Conservation (phyloP, 495 filamentous ascomycete species). For the Extremus antarcticus region DNA sequence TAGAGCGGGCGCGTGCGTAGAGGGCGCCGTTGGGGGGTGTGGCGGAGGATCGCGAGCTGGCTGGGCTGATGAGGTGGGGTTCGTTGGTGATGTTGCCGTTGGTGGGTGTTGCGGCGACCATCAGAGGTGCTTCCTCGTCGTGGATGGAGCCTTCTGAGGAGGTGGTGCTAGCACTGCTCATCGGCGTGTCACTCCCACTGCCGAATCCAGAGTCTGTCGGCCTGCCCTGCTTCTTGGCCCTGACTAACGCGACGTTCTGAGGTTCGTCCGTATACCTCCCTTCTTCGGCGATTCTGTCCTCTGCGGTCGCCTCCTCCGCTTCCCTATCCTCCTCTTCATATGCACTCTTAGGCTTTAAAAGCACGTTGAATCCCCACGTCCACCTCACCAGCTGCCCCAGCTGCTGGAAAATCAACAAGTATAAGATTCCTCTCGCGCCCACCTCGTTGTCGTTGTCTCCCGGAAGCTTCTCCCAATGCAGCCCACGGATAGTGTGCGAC, state of each 20-base stretch:
- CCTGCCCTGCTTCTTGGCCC: conserved; percentile 32
- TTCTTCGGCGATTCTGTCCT: conserved; percentile 13
- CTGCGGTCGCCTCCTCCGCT: background rate
- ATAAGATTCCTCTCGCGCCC: conserved; percentile 83
- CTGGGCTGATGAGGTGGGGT: conserved; percentile 16
- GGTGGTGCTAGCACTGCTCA: conserved; percentile 4
- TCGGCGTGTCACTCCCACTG: conserved; percentile 20
- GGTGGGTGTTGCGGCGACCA: conserved; percentile 36
- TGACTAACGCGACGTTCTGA: conserved; percentile 13
- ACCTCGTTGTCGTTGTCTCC: conserved; percentile 94
- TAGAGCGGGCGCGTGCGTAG: conserved; percentile 13
- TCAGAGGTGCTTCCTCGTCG: conserved; percentile 9
- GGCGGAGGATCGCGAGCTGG: background rate
- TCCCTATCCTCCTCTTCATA: conserved; percentile 43
- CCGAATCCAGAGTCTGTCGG: conserved; percentile 21
- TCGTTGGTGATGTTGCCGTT: conserved; percentile 28
- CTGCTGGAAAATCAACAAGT: conserved; percentile 94
- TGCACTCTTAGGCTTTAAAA: conserved; percentile 69
- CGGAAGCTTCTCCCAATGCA: conserved; percentile 85
- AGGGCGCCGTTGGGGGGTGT: conserved; percentile 1
- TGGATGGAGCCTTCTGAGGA: conserved; percentile 19
- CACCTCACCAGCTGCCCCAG: conserved; percentile 89
- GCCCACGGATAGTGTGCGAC: conserved; percentile 76
- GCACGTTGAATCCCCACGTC: conserved; percentile 95
- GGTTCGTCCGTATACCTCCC: conserved; percentile 54